Base-by-base conservation (phyloP, 1,139 yeast species). In the Candida tropicalis region DNA sequence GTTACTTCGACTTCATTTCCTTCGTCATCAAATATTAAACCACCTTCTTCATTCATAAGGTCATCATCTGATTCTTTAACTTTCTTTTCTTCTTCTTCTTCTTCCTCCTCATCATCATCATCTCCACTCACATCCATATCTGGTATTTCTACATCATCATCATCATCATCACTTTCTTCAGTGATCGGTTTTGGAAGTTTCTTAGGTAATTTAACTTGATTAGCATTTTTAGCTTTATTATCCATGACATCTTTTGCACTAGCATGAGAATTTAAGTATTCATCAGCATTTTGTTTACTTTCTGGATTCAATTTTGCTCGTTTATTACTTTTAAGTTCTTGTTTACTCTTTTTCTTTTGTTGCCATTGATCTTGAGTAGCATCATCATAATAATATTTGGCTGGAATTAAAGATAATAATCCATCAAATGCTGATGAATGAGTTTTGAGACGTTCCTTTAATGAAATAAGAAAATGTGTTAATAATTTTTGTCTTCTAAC, bases 341-440 rank as follows among this genome's bases (percentile, higher is more conserved):
- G 79, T 58, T 86, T 87, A 32, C 81, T 65, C 64, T 84, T 81
- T 70, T 87, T 87, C 68, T 84, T 87, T 55, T 84, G 85, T 54
- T 83, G 84, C 97, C 98, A 91, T 65, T 91, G 98, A 45, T 85
- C 85, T 57, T 85, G 83, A 39, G 83, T 84, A 35, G 86, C 88
- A 51, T 81, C 87, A 58, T 82, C 87, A 60, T 88, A 89, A 62
- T 91, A 91, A 58, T 86, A 89, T 59, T 90, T 89, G 8, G 97
- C 96, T 7, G 99, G 98, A 47, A 93, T 90, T 60, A 93, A 72
- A 17, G 97, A 88, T 49, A 93, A 71, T 45, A 93, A 72, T 34
- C 97, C 97, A 60, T 88, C 91, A 63, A 93, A 91, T 6, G 97
- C 95, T 46, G 84, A 75, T 15, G 97, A 86, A 59, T 89, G 95